phyloP scores from a whole-genome alignment of 768 basidiomycete genomes.

The Auricularia heimuer region DNA sequence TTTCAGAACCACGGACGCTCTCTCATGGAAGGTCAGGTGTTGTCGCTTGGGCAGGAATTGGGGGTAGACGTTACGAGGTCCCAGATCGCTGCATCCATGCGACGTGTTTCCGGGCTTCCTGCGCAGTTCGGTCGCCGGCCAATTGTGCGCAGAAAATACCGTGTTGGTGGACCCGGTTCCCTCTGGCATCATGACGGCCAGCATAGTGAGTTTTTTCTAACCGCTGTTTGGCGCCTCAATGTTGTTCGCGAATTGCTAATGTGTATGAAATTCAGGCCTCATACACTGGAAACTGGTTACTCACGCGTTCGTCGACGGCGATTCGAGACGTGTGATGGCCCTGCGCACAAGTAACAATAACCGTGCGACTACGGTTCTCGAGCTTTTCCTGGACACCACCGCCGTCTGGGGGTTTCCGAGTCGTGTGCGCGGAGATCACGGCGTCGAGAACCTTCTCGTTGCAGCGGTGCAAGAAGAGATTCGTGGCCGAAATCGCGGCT shows the following conservation, averaged over 20 bases:
- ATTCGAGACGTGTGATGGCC: constrained; percentile 6
- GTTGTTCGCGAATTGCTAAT: constrained; percentile 17
- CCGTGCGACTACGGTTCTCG: constrained; percentile 25
- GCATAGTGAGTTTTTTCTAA: constrained; percentile 11
- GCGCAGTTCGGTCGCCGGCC: constrained; percentile 2
- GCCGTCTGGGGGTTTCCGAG: constrained; percentile 22
- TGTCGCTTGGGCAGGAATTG: too few relatives aligned
- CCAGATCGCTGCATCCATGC: background rate
- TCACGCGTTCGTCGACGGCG: constrained; percentile 16
- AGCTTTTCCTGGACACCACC: constrained; percentile 20
- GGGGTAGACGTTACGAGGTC: too few relatives aligned
- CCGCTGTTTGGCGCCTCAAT: background rate
- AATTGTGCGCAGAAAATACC: constrained; percentile 9
- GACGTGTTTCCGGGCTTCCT: background rate
- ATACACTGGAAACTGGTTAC: constrained; percentile 16
- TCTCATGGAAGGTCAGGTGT: too few relatives aligned
- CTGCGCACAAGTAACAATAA: constrained; percentile 31
- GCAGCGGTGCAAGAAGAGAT: constrained; percentile 20
- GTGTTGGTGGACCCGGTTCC: constrained; percentile 12
- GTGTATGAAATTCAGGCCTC: constrained; percentile 4
- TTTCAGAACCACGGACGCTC: too few relatives aligned
- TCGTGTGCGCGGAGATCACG: constrained; percentile 29
- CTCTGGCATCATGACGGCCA: constrained; percentile 19
- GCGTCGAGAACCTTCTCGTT: constrained; percentile 25
- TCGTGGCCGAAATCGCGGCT: constrained; percentile 12